phyloP scores from a whole-genome alignment of 176 grass and related monocot species.

The Avena eriantha region DNA sequence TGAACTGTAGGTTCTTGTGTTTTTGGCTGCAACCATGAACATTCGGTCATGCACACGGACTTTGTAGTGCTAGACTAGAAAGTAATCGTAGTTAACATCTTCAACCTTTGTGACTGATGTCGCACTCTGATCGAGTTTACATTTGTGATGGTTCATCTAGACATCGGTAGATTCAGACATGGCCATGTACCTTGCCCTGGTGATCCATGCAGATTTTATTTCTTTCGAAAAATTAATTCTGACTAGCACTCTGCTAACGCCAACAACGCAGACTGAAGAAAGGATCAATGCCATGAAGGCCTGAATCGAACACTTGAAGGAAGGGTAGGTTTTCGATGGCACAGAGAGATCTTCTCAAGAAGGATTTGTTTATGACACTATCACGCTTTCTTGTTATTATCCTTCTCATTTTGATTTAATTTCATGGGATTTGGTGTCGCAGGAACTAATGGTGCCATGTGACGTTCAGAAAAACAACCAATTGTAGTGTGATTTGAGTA shows the following conservation, averaged over 20 bases:
- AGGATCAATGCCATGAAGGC: slow-evolving; percentile 53
- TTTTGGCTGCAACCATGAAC: not conserved
- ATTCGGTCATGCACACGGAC: not conserved
- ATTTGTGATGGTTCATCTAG: not conserved
- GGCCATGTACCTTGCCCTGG: not conserved
- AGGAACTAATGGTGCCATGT: not conserved
- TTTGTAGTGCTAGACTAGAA: not conserved
- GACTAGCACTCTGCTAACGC: not conserved
- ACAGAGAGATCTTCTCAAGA: slow-evolving; percentile 37
- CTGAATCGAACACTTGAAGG: slow-evolving; percentile 50
- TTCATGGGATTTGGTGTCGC: slow-evolving; percentile 11
- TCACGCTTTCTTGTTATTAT: not conserved
- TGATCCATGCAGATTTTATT: not conserved
- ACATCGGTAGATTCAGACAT: not conserved
- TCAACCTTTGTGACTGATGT: not conserved
- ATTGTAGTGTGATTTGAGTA: not conserved
- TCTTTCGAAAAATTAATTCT: not conserved
- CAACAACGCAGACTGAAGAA: slow-evolving; percentile 55
- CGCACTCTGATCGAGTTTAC: not conserved
- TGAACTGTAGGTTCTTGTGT: not conserved
- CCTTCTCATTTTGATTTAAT: slow-evolving; percentile 23
- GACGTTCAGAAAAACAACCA: not conserved
- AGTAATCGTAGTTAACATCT: not conserved
- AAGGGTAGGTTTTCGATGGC: slow-evolving; percentile 17
- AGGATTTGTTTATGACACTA: slow-evolving; percentile 27